phyloP scores from a whole-genome alignment of 2,329 filamentous ascomycete species.

The Thielaviopsis populi region DNA sequence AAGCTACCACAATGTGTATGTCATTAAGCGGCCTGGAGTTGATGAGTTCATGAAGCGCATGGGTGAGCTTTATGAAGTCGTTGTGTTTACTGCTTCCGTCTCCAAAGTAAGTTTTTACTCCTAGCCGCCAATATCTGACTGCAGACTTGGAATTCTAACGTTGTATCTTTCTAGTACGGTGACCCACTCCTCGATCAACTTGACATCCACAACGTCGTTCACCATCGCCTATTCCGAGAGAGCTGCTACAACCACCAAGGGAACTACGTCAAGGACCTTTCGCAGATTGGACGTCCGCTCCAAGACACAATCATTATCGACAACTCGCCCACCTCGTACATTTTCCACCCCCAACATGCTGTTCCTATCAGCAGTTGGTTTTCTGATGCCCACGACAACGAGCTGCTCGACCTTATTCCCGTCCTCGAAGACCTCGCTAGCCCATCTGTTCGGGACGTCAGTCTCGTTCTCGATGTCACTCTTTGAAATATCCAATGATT shows the following conservation, averaged over 20 bases:
- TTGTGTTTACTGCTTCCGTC: constrained; percentile 95
- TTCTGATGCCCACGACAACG: constrained; percentile 97
- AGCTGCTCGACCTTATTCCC: constrained; percentile 90
- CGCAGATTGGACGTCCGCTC: constrained; percentile 87
- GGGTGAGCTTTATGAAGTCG: constrained; percentile 93
- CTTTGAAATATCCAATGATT: constrained; percentile 33
- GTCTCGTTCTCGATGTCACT: constrained; percentile 87
- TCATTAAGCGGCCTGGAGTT: constrained; percentile 97
- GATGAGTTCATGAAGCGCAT: constrained; percentile 98
- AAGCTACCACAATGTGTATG: constrained; percentile 97
- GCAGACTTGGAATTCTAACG: constrained; percentile 8
- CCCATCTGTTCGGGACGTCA: constrained; percentile 82
- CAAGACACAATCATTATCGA: constrained; percentile 99
- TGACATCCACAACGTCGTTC: constrained; percentile 92
- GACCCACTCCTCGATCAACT: constrained; percentile 91
- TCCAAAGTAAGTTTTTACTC: constrained; percentile 54
- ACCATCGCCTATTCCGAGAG: constrained; percentile 91
- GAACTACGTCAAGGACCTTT: constrained; percentile 98
- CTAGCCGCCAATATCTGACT: constrained; percentile 21
- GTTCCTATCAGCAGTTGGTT: constrained; percentile 99
- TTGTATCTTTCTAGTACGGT: constrained; percentile 51
- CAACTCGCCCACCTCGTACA: constrained; percentile 97
- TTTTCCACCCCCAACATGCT: constrained; percentile 97
- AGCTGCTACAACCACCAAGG: constrained; percentile 99
- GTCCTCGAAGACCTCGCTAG: constrained; percentile 94